Evolutionary conservation across 1,139 yeast species (phyloP), one percentile per base, ranked within the genome.

Genomic region (Debaryomycetaceae sp.): DNA sequence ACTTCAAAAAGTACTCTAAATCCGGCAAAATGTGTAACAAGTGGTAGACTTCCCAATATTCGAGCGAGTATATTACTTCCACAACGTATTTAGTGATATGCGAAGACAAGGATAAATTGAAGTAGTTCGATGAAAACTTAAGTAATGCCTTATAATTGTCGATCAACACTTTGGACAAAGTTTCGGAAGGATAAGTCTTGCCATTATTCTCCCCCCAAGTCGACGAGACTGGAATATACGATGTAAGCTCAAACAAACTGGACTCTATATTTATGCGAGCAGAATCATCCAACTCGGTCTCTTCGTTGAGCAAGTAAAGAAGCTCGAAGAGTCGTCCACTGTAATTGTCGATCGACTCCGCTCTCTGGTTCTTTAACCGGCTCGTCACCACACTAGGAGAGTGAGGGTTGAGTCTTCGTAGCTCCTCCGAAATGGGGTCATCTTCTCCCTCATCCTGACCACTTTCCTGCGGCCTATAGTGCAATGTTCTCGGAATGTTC

Each of bases 11-110:
- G 47, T 63, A 57, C 36, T 62, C 66, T 33, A 74, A 55, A 36
- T 64, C 59, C 0, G 76, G 74, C 4, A 72, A 46, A 22, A 65
- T 48, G 40, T 63, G 58, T 7, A 73, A 51, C 23, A 74, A 57
- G 51, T 74, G 79, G 48, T 72, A 72, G 8, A 72, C 63, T 49
- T 74, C 79, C 78, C 78, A 74, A 50, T 72, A 74, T 45, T 72
- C 67, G 20, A 74, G 56, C 6, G 65, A 56, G 50, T 74, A 72
- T 7, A 74, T 58, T 36, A 73, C 49, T 40, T 67, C 70, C 17
- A 74, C 79, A 46, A 69, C 52, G 47, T 59, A 74, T 42, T 64
- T 63, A 11, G 76, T 72, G 17, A 72, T 53, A 36, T 65, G 72
- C 6, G 75, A 61, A 3, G 75, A 57, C 20, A 74, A 54, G 1